Evolutionary conservation across 495 filamentous ascomycete genomes (phyloP).

Genomic region (Neurospora sp.): DNA sequence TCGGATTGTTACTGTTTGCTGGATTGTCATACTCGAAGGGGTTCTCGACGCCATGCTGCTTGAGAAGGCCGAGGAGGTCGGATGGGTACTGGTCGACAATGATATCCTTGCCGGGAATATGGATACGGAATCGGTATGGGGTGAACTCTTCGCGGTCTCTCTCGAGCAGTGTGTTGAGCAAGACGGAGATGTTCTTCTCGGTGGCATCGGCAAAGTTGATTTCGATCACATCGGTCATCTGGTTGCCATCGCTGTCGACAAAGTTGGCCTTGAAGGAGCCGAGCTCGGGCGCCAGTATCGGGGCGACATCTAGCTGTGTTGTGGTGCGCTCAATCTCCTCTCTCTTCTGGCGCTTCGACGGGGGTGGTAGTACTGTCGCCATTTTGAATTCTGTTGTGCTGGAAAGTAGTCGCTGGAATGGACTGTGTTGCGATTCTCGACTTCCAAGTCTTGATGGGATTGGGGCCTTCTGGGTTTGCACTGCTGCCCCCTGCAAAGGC

Average conservation of each 20-base stretch:
- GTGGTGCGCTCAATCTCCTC: slow-evolving; percentile 61
- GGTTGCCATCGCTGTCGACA: slow-evolving; percentile 66
- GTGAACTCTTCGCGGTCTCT: slow-evolving; percentile 74
- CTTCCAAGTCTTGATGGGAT: not conserved
- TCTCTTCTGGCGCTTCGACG: slow-evolving; percentile 79
- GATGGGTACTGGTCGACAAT: slow-evolving; percentile 65
- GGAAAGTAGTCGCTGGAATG: not conserved
- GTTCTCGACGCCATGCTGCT: slow-evolving; percentile 39
- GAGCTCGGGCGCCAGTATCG: slow-evolving; percentile 55
- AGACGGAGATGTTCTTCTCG: slow-evolving; percentile 78
- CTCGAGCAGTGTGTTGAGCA: slow-evolving; percentile 82
- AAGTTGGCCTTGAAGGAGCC: slow-evolving; percentile 82
- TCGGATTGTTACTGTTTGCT: not conserved
- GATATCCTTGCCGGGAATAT: slow-evolving; percentile 47
- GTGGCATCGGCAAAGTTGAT: slow-evolving; percentile 79
- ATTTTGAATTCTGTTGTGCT: slow-evolving; percentile 35
- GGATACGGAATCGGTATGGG: slow-evolving; percentile 79
- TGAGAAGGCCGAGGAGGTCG: slow-evolving; percentile 35
- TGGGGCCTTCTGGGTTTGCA: not conserved
- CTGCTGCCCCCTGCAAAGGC: not conserved
- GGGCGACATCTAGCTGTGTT: slow-evolving; percentile 66
- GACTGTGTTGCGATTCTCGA: not conserved
- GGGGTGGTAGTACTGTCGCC: slow-evolving; percentile 83
- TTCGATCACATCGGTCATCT: slow-evolving; percentile 55
- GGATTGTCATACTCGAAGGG: slow-evolving; percentile 28